Percentiles rank a stretch among this genome's conserved stretches.
Evolutionary conservation across 352 stramenopile species (phyloP).

Genomic region (Phytophthora pisi): DNA sequence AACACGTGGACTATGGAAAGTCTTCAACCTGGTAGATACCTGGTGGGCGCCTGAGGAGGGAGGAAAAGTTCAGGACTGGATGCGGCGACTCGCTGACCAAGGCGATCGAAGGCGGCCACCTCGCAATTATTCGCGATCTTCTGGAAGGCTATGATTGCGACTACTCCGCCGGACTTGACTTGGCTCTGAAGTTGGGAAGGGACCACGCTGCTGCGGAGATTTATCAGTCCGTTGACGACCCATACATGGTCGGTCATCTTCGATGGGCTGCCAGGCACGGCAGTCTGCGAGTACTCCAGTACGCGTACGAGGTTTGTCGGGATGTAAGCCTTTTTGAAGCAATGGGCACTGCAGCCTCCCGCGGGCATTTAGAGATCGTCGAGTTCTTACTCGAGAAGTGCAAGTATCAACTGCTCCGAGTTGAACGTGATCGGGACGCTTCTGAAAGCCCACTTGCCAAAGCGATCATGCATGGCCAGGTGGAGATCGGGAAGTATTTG

Average conservation of each 20-base stretch:
- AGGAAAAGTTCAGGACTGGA: too few relatives aligned
- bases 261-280: background rate
- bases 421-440: background rate
- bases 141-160: too few relatives aligned
- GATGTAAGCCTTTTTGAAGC: background rate
- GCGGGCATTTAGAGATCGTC: slow-evolving; percentile 7
- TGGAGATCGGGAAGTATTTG: background rate
- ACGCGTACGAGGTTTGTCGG: background rate
- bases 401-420: background rate
- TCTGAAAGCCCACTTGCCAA: slow-evolving; percentile 5
- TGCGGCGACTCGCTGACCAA: too few relatives aligned
- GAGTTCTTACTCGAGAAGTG: background rate
- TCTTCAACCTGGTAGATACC: background rate
- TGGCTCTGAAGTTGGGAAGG: too few relatives aligned
- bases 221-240: background rate
- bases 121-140: too few relatives aligned
- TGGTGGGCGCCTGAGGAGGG: too few relatives aligned
- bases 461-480: background rate
- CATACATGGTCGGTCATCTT: background rate
- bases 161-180: too few relatives aligned
- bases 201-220: background rate
- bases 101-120: too few relatives aligned
- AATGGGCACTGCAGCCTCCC: background rate
- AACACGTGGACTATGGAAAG: background rate
- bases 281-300: background rate